phyloP scores from a whole-genome alignment of 1,139 yeast genomes.

The Yamadazyma oceani region DNA sequence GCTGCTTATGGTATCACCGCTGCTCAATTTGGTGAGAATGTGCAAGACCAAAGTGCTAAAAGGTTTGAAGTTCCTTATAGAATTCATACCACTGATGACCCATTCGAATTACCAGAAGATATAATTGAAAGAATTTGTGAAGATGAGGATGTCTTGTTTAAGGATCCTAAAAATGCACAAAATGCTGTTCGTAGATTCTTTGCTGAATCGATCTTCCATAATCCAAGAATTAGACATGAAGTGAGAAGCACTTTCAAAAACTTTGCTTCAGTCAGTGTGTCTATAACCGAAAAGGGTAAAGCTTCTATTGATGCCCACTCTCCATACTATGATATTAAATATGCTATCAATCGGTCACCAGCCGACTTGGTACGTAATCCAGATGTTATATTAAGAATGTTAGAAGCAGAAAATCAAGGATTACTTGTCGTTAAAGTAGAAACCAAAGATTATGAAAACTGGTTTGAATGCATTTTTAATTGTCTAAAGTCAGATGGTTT shows the following conservation, averaged over 20 bases:
- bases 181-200: constrained; percentile 74
- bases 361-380: constrained; percentile 73
- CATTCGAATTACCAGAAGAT: constrained; percentile 62
- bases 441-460: constrained; percentile 40
- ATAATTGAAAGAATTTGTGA: constrained; percentile 57
- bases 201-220: constrained; percentile 78
- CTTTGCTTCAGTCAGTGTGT: constrained; percentile 70
- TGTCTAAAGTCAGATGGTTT: constrained; percentile 80
- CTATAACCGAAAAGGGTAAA: constrained; percentile 85
- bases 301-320: constrained; percentile 76
- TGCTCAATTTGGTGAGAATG: constrained; percentile 80
- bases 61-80: constrained; percentile 53
- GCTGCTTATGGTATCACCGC: constrained; percentile 76
- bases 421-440: constrained; percentile 48
- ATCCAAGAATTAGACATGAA: constrained; percentile 77
- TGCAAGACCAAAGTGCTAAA: constrained; percentile 57
- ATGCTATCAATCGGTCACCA: constrained; percentile 79
- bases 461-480: constrained; percentile 51
- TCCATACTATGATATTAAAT: constrained; percentile 86
- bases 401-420: constrained; percentile 81
- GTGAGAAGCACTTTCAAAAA: constrained; percentile 69
- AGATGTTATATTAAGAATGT: constrained; percentile 81
- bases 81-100: constrained; percentile 76
- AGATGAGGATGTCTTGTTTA: constrained; percentile 55
- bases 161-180: constrained; percentile 62